These are phyloP conservation scores for Hevea brasiliensis DNA, from an alignment of 345 rosid species.

Conservation along the genomic window DNA sequence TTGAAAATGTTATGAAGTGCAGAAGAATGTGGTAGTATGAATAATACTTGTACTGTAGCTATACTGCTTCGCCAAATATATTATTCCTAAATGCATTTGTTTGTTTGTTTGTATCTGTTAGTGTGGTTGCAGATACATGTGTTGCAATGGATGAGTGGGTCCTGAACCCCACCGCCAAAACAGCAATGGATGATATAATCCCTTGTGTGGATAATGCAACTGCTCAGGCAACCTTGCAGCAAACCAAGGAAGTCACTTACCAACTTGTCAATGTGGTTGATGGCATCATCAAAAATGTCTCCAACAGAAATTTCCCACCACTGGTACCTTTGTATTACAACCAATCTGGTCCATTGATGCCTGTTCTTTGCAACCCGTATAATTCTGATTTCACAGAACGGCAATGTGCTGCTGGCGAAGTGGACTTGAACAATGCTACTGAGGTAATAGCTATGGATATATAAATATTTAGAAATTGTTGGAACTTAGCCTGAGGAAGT, in stretches of 20 bases:
- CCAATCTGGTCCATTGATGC: conserved; percentile 86
- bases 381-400: conserved; percentile 59
- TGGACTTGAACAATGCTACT: conserved; percentile 58
- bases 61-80: background rate
- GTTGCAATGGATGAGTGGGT: conserved; percentile 95
- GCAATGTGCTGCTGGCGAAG: conserved; percentile 63
- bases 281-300: conserved; percentile 42
- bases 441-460: conserved; percentile 45
- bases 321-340: conserved; percentile 47
- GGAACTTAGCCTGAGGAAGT: background rate
- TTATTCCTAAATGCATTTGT: background rate
- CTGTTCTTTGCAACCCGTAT: conserved; percentile 79
- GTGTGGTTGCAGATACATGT: conserved; percentile 89
- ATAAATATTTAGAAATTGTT: too few relatives aligned
- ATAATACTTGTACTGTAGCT: background rate
- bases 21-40: background rate
- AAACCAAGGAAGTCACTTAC: conserved; percentile 57
- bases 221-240: conserved; percentile 73
- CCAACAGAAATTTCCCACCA: conserved; percentile 57
- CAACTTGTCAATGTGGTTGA: conserved; percentile 61
- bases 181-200: conserved; percentile 87
- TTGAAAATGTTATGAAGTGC: conserved; percentile 1
- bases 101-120: conserved; percentile 17
- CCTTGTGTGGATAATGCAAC: conserved; percentile 95
- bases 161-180: conserved; percentile 75